These are phyloP conservation scores for Perkinsus olseni DNA, from an alignment of 169 alveolate species.

Conservation along the genomic window DNA sequence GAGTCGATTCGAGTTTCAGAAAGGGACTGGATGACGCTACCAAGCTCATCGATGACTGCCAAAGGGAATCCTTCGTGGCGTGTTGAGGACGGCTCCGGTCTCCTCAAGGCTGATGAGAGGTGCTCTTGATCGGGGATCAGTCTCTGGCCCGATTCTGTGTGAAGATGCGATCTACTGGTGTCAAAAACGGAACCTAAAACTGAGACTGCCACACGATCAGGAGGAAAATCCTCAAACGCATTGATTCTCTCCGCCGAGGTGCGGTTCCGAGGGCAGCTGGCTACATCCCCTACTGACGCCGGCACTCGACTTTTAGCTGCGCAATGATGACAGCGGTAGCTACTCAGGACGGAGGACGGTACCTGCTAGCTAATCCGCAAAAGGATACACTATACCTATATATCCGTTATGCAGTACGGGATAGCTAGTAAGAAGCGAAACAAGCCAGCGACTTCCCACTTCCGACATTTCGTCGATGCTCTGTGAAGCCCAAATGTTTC, in stretches of 20 bases:
- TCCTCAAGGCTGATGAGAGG: conserved; percentile 97
- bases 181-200: conserved; percentile 51
- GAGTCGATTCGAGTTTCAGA: too few species aligned
- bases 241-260: conserved; percentile 21
- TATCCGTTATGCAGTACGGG: too few species aligned
- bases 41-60: conserved; percentile 94
- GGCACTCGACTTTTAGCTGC: conserved; percentile 96
- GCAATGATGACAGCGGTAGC: conserved; percentile 92
- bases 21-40: conserved; percentile 30
- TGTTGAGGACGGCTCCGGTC: conserved; percentile 62
- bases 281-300: conserved; percentile 42
- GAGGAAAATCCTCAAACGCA: background rate
- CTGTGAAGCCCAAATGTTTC: too few species aligned
- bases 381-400: background rate
- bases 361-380: background rate
- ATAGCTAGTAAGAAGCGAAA: too few species aligned
- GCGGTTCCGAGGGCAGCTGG: background rate
- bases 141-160: conserved; percentile 98
- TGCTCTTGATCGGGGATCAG: conserved; percentile 87
- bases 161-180: conserved; percentile 92
- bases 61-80: conserved; percentile 68
- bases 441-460: too few species aligned
- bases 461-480: too few species aligned
- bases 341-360: conserved; percentile 92
- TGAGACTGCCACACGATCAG: background rate